Evolutionary conservation across 495 filamentous ascomycete species (phyloP).

Genomic region (Neurospora discreta): DNA sequence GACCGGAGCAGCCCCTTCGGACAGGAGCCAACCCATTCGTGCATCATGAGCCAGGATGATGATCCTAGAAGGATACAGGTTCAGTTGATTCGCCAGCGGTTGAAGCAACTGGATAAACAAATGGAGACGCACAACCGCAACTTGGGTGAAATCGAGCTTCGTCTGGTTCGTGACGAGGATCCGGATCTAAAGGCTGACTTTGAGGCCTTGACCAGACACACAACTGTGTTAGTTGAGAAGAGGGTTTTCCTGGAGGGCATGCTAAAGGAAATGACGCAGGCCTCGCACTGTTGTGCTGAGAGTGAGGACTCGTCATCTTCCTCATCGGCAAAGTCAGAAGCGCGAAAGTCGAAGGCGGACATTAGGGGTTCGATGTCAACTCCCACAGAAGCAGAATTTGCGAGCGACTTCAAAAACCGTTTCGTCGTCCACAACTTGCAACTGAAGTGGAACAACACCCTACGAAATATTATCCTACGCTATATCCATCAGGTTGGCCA

Average conservation of each 20-base stretch:
- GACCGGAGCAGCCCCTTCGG: conserved; percentile 77
- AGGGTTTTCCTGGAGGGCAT: conserved; percentile 67
- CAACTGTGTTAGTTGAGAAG: conserved; percentile 57
- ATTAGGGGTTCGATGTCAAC: conserved; percentile 26
- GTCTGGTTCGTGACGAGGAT: conserved; percentile 45
- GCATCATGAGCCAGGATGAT: conserved; percentile 88
- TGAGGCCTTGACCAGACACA: conserved; percentile 59
- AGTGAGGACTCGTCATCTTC: conserved; percentile 5
- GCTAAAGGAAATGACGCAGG: conserved; percentile 47
- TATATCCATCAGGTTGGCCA: conserved; percentile 98
- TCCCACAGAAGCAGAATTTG: conserved; percentile 52
- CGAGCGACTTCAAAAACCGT: conserved; percentile 92
- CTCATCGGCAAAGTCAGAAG: background rate
- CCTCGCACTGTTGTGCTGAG: conserved; percentile 6
- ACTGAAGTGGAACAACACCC: conserved; percentile 94
- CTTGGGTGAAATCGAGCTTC: conserved; percentile 55
- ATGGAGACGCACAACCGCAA: conserved; percentile 56
- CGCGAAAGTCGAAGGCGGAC: conserved; percentile 15
- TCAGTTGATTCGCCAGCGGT: conserved; percentile 67
- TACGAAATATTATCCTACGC: conserved; percentile 90
- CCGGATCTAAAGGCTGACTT: conserved; percentile 47
- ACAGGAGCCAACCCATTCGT: conserved; percentile 82
- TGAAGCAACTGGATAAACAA: conserved; percentile 68
- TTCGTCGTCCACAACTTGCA: conserved; percentile 97
- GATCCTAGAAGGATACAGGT: conserved; percentile 85